These are phyloP conservation scores for Coemansia sp. DNA, from an alignment of 371 early-diverging fungal species.

Conservation along the genomic window DNA sequence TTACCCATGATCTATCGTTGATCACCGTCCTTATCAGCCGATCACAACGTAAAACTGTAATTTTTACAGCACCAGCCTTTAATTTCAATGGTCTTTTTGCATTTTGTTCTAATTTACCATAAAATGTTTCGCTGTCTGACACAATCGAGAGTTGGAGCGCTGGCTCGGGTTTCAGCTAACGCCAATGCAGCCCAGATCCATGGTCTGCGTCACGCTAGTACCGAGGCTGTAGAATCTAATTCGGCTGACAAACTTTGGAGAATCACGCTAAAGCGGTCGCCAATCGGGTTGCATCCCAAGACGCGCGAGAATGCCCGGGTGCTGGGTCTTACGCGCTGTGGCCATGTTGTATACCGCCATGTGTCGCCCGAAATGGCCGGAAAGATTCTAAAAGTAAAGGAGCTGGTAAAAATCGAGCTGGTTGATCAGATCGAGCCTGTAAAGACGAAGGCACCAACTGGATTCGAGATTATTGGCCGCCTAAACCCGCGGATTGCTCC, in stretches of 20 bases:
- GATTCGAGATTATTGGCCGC: constrained; percentile 49
- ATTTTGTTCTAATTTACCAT: constrained; percentile 6
- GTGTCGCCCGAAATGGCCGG: constrained; percentile 61
- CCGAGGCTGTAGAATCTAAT: constrained; percentile 1
- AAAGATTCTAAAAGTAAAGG: constrained; percentile 76
- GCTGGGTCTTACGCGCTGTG: constrained; percentile 50
- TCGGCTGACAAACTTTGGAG: constrained; percentile 43
- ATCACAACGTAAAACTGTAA: no score
- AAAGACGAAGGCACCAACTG: constrained; percentile 29
- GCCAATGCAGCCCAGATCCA: background rate
- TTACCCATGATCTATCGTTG: no score
- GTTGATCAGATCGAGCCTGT: constrained; percentile 51
- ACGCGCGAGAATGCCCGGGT: constrained; percentile 50
- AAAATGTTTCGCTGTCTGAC: constrained; percentile 17
- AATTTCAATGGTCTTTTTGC: background rate
- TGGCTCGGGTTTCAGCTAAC: background rate
- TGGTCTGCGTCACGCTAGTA: background rate
- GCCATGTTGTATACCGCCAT: constrained; percentile 40
- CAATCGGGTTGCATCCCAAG: constrained; percentile 52
- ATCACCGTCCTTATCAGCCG: no score
- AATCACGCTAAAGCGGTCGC: constrained; percentile 51
- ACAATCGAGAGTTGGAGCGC: background rate
- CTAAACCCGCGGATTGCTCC: constrained; percentile 42
- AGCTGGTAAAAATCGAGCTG: constrained; percentile 70
- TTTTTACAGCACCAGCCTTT: no score